A percentile compares a stretch with the other conserved stretches of the same genome.
Conservation (phyloP, 805 yeast species). For the Yueomyces sp. region DNA sequence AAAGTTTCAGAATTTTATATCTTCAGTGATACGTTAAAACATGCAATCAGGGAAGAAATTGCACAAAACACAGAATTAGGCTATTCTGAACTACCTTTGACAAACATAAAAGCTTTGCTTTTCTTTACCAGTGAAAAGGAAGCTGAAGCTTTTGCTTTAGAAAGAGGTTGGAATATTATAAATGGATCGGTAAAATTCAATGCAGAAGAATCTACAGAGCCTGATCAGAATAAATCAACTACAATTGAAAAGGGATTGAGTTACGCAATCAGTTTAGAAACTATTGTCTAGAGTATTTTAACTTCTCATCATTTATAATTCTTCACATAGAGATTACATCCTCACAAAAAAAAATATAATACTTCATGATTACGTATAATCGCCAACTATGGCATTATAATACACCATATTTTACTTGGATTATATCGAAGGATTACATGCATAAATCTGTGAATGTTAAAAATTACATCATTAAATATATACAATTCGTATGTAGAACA, state of each 20-base stretch:
- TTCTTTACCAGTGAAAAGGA: conserved; percentile 50
- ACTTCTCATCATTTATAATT: background rate
- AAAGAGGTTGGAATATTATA: conserved; percentile 44
- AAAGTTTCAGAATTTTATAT: conserved; percentile 60
- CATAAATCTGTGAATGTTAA: too few relatives aligned
- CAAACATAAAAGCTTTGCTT: conserved; percentile 69
- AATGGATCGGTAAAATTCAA: conserved; percentile 39
- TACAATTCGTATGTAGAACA: too few relatives aligned
- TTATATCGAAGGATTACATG: too few relatives aligned
- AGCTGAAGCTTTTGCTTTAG: conserved; percentile 38
- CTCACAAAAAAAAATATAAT: background rate
- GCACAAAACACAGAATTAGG: conserved; percentile 73
- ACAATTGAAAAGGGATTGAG: conserved; percentile 57
- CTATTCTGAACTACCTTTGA: conserved; percentile 60
- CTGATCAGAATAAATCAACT: conserved; percentile 9
- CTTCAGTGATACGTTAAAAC: conserved; percentile 61
- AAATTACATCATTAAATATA: too few relatives aligned
- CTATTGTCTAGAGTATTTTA: conserved; percentile 49
- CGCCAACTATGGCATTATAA: too few relatives aligned
- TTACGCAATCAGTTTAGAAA: conserved; percentile 86
- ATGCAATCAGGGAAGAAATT: conserved; percentile 75
- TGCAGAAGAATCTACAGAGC: conserved; percentile 16
- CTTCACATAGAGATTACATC: background rate
- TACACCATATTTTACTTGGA: too few relatives aligned
- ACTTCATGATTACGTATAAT: too few relatives aligned